These are phyloP conservation scores for Ophiostoma sp. DNA, from an alignment of 2,329 filamentous ascomycete species.

Conservation along the genomic window DNA sequence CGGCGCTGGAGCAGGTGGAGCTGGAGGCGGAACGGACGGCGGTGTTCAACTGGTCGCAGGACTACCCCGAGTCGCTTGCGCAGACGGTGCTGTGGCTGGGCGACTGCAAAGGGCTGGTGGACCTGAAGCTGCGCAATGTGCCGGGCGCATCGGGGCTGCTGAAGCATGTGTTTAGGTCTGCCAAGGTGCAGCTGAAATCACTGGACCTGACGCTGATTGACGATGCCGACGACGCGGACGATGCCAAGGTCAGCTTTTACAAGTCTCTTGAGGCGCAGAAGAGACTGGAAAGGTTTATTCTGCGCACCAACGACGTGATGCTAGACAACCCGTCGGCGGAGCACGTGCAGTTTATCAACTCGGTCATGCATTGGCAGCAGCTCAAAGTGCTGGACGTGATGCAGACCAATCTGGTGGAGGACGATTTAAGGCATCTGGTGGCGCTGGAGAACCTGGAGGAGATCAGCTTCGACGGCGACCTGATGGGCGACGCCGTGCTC, in stretches of 20 bases:
- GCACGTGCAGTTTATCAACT: conserved; percentile 32
- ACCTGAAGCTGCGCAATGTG: neutral
- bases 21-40: conserved; percentile 32
- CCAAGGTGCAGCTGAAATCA: conserved; percentile 25
- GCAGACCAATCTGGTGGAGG: conserved; percentile 45
- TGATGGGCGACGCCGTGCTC: conserved; percentile 46
- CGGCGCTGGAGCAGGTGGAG: conserved; percentile 34
- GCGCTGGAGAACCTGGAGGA: conserved; percentile 48
- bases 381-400: conserved; percentile 51
- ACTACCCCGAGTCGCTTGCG: conserved; percentile 29
- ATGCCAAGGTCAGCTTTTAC: conserved; percentile 46
- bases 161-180: conserved; percentile 33
- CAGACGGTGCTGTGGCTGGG: conserved; percentile 34
- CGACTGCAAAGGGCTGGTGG: neutral
- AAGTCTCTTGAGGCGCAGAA: conserved; percentile 47
- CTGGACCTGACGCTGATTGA: conserved; percentile 41
- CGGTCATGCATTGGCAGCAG: conserved; percentile 47
- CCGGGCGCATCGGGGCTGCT: neutral
- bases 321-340: neutral
- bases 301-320: conserved; percentile 26
- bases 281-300: conserved; percentile 36
- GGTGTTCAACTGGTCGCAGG: conserved; percentile 27
- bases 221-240: conserved; percentile 25
- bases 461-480: conserved; percentile 51
- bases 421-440: conserved; percentile 47